These are phyloP conservation scores for Cystobasidiaceae sp. DNA, from an alignment of 1,284 basidiomycete species.

Conservation along the genomic window DNA sequence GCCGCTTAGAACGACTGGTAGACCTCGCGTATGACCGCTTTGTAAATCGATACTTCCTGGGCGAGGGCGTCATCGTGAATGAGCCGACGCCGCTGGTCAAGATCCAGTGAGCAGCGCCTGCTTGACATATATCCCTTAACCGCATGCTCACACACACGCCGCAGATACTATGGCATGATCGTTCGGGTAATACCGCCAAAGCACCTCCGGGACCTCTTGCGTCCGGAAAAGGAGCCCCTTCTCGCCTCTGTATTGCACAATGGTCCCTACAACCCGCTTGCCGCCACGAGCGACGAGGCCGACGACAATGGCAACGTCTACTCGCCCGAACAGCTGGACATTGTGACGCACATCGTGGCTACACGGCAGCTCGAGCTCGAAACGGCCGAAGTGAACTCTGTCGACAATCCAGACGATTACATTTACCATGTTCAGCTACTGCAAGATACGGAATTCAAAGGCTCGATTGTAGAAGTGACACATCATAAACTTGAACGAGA, in stretches of 20 bases:
- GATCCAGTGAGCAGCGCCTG: neutral
- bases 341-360: conserved; percentile 60
- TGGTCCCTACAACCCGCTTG: conserved; percentile 32
- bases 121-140: conserved; percentile 37
- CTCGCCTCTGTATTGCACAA: neutral
- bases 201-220: conserved; percentile 11
- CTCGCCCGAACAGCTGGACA: conserved; percentile 29
- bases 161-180: conserved; percentile 8
- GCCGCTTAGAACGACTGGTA: conserved; percentile 86
- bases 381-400: conserved; percentile 30
- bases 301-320: conserved; percentile 51
- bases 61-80: conserved; percentile 57
- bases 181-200: conserved; percentile 15
- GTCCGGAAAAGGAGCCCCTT: conserved; percentile 1
- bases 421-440: conserved; percentile 81
- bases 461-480: conserved; percentile 57
- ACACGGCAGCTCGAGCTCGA: conserved; percentile 66
- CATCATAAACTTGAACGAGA: conserved; percentile 62
- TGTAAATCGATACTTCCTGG: conserved; percentile 86
- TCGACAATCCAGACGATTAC: conserved; percentile 68
- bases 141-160: conserved; percentile 44
- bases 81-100: neutral
- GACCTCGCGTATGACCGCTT: conserved; percentile 92
- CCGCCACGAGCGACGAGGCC: conserved; percentile 23
- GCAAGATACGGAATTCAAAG: conserved; percentile 49